Percentiles rank a stretch among this genome's conserved stretches.
Evolutionary conservation across 805 yeast species (phyloP).

Genomic region (Priceomyces haplophilus): DNA sequence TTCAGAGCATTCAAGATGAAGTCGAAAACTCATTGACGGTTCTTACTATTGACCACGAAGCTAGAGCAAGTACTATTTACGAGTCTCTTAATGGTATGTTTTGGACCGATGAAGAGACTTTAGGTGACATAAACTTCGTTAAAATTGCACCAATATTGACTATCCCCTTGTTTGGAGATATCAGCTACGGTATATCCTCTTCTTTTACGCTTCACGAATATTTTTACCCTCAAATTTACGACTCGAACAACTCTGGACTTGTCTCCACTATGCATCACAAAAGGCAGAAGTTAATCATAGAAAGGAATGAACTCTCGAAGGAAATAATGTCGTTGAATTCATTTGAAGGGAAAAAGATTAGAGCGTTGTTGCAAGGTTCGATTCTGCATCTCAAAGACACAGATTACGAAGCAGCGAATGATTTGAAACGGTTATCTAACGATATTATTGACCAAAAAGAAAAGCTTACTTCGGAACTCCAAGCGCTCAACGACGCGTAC

Average conservation of each 20-base stretch:
- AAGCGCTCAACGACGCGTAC: conserved; percentile 14
- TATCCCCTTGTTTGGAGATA: conserved; percentile 27
- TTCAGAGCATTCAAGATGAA: conserved; percentile 27
- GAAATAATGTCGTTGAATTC: conserved; percentile 31
- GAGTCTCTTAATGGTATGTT: conserved; percentile 34
- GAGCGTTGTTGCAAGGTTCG: conserved; percentile 22
- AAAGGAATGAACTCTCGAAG: conserved; percentile 19
- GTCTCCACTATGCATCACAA: conserved; percentile 18
- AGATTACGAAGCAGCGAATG: conserved; percentile 15
- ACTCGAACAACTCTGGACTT: conserved; percentile 18
- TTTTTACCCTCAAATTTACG: conserved; percentile 36
- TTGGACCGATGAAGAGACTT: conserved; percentile 31
- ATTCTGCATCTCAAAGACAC: conserved; percentile 8
- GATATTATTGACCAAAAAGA: conserved; percentile 16
- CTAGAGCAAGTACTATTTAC: conserved; percentile 23
- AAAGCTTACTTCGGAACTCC: conserved; percentile 17
- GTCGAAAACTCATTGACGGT: conserved; percentile 22
- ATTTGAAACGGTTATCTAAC: conserved; percentile 15
- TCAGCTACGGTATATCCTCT: conserved; percentile 7
- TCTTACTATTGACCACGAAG: conserved; percentile 33
- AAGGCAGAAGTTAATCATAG: conserved; percentile 13
- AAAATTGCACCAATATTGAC: conserved; percentile 31
- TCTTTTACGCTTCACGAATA: conserved; percentile 28
- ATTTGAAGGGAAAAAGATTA: conserved; percentile 39
- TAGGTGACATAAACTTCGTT: conserved; percentile 28